Evolutionary conservation across 805 yeast species (phyloP).

Genomic region (Clavispora carvajalis): DNA sequence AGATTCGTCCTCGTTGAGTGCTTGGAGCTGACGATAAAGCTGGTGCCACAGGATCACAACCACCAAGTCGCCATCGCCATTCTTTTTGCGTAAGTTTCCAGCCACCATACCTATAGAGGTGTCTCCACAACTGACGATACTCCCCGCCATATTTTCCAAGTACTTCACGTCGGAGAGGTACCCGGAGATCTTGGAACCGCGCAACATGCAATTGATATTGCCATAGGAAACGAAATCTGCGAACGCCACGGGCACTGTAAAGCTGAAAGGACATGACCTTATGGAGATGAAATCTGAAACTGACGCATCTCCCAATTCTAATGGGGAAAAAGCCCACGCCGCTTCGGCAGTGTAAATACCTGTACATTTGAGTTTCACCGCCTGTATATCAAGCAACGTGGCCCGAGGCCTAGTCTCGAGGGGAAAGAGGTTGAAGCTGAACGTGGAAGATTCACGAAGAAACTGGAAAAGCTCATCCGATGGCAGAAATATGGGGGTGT

Average conservation of each 20-base stretch:
- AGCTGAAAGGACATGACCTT: slow-evolving; percentile 10
- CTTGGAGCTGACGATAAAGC: background rate
- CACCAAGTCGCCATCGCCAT: slow-evolving; percentile 44
- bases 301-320: background rate
- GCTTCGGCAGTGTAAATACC: background rate
- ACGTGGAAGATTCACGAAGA: background rate
- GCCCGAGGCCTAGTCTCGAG: slow-evolving; percentile 3
- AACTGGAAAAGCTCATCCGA: slow-evolving; percentile 4
- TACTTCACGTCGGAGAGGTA: slow-evolving; percentile 37
- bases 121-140: slow-evolving; percentile 16
- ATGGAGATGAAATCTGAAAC: background rate
- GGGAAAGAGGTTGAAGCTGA: slow-evolving; percentile 11
- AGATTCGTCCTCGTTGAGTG: background rate
- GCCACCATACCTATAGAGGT: slow-evolving; percentile 33
- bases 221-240: slow-evolving; percentile 12
- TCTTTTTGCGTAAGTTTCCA: slow-evolving; percentile 32
- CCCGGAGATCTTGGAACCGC: slow-evolving; percentile 14
- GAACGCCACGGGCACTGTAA: slow-evolving; percentile 8
- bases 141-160: slow-evolving; percentile 45
- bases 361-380: slow-evolving; percentile 1
- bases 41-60: slow-evolving; percentile 26
- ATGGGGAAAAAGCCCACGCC: background rate
- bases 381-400: background rate
- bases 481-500: background rate
- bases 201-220: slow-evolving; percentile 17